Evolutionary conservation across 2,329 filamentous ascomycete genomes (phyloP).

Genomic region (Dactylellina drechsleri): DNA sequence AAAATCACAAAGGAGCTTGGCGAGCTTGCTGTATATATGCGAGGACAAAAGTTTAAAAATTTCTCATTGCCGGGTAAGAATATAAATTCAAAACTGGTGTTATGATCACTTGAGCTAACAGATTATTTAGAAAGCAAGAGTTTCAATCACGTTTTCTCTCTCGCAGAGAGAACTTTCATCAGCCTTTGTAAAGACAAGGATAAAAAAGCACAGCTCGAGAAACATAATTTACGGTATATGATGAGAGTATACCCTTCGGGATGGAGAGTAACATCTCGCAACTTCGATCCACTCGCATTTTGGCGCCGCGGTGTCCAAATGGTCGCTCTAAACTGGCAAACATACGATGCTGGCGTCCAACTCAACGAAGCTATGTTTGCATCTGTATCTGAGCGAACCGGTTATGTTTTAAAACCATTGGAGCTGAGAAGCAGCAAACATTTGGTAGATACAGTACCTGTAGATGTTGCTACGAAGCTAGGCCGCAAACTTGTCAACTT

Average conservation of each 20-base stretch:
- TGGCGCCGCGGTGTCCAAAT: constrained; percentile 98
- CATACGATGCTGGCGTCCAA: constrained; percentile 93
- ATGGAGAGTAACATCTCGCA: constrained; percentile 83
- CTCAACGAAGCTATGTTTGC: constrained; percentile 98
- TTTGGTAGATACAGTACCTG: constrained; percentile 65
- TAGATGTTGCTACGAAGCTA: constrained; percentile 68
- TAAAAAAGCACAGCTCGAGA: constrained; percentile 79
- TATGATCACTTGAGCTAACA: background rate
- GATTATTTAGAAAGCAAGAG: constrained; percentile 74
- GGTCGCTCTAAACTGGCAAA: constrained; percentile 98
- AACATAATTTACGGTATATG: constrained; percentile 89
- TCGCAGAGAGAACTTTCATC: constrained; percentile 88
- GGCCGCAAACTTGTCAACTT: constrained; percentile 86
- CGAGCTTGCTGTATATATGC: constrained; percentile 82
- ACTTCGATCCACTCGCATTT: constrained; percentile 92
- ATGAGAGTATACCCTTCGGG: constrained; percentile 94
- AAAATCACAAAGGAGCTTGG: constrained; percentile 81
- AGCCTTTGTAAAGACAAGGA: constrained; percentile 79
- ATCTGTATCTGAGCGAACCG: constrained; percentile 82
- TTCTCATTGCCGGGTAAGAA: constrained; percentile 58
- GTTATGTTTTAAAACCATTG: constrained; percentile 92
- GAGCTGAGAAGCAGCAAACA: constrained; percentile 79
- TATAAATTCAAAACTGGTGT: background rate
- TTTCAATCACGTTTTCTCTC: constrained; percentile 95
- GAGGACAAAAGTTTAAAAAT: constrained; percentile 82